Base-by-base conservation (phyloP, 345 rosid species). In the Melaleuca quinquenervia region DNA sequence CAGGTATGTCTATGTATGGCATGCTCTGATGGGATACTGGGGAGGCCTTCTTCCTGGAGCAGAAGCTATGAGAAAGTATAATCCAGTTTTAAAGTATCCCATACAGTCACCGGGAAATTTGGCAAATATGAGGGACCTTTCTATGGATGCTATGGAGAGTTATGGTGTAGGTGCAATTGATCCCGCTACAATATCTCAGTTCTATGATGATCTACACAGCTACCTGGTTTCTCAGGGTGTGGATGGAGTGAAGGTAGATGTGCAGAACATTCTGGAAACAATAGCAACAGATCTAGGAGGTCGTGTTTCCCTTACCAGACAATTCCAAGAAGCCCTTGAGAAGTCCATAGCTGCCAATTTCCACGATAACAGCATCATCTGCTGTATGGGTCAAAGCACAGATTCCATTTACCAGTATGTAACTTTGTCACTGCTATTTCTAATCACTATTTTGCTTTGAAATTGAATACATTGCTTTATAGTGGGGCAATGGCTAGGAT, bases 181-280 rank as follows among this genome's bases (percentile, higher is more conserved):
- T 84, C 93, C 94, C 20, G 84, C 87, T 24, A 88, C 54, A 89
- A 89, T 84, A 74, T 92, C 93, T 62, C 88, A 91, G 87, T 91
- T 92, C 87, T 93, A 89, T 86, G 85, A 92, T 85, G 92, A 92
- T 90, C 93, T 91, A 48, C 93, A 91, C 87, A 44, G 90, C 15
- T 93, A 90, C 82, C 92, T 93, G 87, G 92, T 84, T 85, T 90
- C 93, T 26, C 92, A 90, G 84, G 89, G 51, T 52, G 92, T 92
- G 54, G 94, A 91, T 84, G 95, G 93, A 48, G 93, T 92, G 48
- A 92, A 93, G 90, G 94, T 92, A 86, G 95, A 93, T 89, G 94
- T 91, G 85, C 93, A 90, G 88, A 93, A 91, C 87, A 90, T 91
- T 51, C 83, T 91, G 44, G 93, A 93, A 87, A 91, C 94, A 29